Evolutionary conservation across 2,329 filamentous ascomycete genomes (phyloP), one percentile per base, ranked within the genome.

Genomic region (Ceratocystis harringtonii): DNA sequence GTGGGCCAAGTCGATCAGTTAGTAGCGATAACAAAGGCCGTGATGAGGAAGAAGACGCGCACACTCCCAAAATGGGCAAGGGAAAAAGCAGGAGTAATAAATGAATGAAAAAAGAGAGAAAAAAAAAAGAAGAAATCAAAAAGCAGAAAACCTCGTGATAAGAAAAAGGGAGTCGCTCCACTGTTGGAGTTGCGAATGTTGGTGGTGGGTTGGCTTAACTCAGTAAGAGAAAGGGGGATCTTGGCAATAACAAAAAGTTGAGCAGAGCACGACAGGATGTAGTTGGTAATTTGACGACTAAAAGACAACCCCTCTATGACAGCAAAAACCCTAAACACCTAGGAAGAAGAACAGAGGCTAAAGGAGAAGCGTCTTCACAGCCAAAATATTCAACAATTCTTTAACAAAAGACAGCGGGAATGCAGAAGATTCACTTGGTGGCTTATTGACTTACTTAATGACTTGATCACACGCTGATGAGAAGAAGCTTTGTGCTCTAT

Each of bases 201-300:
- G 45, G 45, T 50, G 45, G 55, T 32, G 25, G 48, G 48, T 25
- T 52, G 48, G 19, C 22, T 52, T 8, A 28, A 50, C 45, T 52
- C 19, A 52, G 22, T 22, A 50, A 52, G 55, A 58, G 32, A 61
- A 61, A 43, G 36, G 32, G 60, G 32, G 32, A 61, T 43, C 43
- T 19, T 61, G 32, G 60, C 19, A 61, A 44, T 61, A 61, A n/a
- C 30, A 58, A 63, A 63, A 63, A 30, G 43, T 30, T 62, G 44
- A 32, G 55, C 17, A 19, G 44, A 17, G 36, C 25, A 58, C 25
- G 55, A 58, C 25, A 58, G 28, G 55, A 58, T 58, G 55, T 30
- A 32, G 55, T 30, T 58, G 25, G 55, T 58, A 58, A 58, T 58
- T 58, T 32, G n/a, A 15, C n/a, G 55, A 15, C 55, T 58, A 58